phyloP scores from a whole-genome alignment of 2,329 filamentous ascomycete species.

The Teratosphaeria zuluensis region DNA sequence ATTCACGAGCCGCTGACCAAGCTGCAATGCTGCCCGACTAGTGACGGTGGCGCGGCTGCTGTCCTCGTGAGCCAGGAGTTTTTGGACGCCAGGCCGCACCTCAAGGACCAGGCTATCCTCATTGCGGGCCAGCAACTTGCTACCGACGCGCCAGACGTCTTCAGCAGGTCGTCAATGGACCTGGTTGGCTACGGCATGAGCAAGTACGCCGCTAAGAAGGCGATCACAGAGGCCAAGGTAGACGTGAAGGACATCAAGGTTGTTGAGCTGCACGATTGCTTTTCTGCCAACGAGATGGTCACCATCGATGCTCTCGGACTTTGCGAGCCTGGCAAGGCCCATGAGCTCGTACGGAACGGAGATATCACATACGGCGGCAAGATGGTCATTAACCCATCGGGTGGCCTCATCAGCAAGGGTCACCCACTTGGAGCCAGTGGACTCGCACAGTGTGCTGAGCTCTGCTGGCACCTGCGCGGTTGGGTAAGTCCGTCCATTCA shows the following conservation, averaged over 20 bases:
- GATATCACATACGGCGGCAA: constrained; percentile 85
- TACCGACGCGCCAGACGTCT: constrained; percentile 74
- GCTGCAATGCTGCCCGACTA: constrained; percentile 96
- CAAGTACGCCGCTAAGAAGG: constrained; percentile 55
- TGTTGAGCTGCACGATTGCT: constrained; percentile 93
- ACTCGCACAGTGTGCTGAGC: constrained; percentile 88
- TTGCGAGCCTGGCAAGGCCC: constrained; percentile 67
- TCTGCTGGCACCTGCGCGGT: constrained; percentile 89
- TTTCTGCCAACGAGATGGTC: constrained; percentile 89
- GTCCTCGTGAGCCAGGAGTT: constrained; percentile 84
- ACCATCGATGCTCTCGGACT: constrained; percentile 80
- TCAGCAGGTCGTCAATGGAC: constrained; percentile 73
- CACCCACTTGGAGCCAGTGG: constrained; percentile 90
- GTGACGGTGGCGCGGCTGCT: constrained; percentile 80
- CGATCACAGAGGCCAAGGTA: constrained; percentile 64
- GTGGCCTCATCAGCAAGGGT: constrained; percentile 90
- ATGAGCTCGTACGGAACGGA: constrained; percentile 76
- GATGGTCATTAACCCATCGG: constrained; percentile 82
- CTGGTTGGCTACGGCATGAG: constrained; percentile 85
- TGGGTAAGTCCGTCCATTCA: constrained; percentile 5
- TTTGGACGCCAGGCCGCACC: constrained; percentile 72
- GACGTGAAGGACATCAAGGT: constrained; percentile 63
- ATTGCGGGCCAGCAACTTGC: constrained; percentile 81
- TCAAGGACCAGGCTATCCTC: constrained; percentile 71
- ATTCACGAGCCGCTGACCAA: constrained; percentile 86